These are phyloP conservation scores for Aphanomyces astaci DNA, from an alignment of 352 stramenopile genomes.

Conservation along the genomic window DNA sequence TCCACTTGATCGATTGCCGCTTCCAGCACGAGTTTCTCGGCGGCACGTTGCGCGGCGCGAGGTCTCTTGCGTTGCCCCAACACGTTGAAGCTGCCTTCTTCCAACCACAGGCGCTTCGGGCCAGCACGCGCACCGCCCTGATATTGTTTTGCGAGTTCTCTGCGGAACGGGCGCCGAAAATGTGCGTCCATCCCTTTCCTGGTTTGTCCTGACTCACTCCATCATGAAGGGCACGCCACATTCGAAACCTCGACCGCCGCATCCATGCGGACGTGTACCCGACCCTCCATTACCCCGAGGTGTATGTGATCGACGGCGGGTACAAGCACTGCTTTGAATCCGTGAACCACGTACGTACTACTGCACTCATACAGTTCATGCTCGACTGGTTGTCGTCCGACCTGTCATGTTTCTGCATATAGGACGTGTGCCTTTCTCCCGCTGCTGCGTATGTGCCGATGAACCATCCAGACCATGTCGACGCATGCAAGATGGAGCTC, in stretches of 20 bases:
- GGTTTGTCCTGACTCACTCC: not conserved
- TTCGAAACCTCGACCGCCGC: conserved; percentile 53
- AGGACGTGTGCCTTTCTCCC: conserved; percentile 33
- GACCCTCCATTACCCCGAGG: conserved; percentile 53
- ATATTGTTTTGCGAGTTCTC: conserved; percentile 72
- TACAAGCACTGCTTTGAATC: conserved; percentile 67
- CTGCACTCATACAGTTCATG: no score
- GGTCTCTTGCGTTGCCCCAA: conserved; percentile 37
- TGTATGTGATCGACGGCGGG: conserved; percentile 61
- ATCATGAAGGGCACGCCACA: conserved; percentile 35
- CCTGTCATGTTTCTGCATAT: no score
- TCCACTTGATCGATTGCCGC: conserved; percentile 46
- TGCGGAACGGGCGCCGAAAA: conserved; percentile 55
- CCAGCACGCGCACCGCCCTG: conserved; percentile 36
- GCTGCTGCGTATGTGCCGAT: conserved; percentile 38
- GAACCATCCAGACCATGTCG: conserved; percentile 38
- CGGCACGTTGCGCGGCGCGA: conserved; percentile 35
- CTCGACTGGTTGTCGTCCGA: no score
- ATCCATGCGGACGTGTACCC: conserved; percentile 51
- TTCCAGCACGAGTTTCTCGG: conserved; percentile 49
- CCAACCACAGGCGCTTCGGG: conserved; percentile 8
- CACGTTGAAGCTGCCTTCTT: conserved; percentile 42
- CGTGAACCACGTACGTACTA: conserved; percentile 30
- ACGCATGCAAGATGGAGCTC: conserved; percentile 44
- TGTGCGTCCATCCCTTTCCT: conserved; percentile 30